Evolutionary conservation across 2,329 filamentous ascomycete genomes (phyloP), one percentile per base, ranked within the genome.

Genomic region (Eutypa lata): DNA sequence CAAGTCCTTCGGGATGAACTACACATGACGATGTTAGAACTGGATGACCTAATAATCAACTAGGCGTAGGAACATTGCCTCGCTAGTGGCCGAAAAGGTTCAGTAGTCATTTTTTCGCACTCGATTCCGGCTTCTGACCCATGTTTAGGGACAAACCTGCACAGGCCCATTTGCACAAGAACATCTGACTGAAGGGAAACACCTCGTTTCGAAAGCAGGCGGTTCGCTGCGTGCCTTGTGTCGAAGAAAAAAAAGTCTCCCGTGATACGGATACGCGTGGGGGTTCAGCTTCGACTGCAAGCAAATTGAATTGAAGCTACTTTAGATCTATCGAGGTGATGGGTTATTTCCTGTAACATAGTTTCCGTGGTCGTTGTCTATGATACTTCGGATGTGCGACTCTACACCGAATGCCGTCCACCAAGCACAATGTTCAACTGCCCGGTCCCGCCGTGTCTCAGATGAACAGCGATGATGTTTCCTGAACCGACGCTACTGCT

Each of bases 381-480:
- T 45, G 22, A 22, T 21, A 24, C 22, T 28, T 45, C 42, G 42
- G 42, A 45, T 28, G 22, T 45, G 22, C 42, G 42, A 45, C 42
- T 45, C 42, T 22, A 28, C 22, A 24, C 21, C 42, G 22, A 21
- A 45, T 24, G 42, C 22, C 42, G 21, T 45, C 26, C 16, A 22
- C 42, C 59, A 57, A n/a, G 60, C 53, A 53, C 47, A 60, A 59
- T 57, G 50, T 61, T 61, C 57, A 55, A 57, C 53, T 57, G 35
- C 44, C 51, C 42, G 47, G 52, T 43, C 52, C 48, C 57, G 57
- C 57, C 55, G 59, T 65, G 61, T 65, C 60, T 65, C 56, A 53
- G 51, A 50, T 52, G 22, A n/a, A 31, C 54, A 14, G 13, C 42
- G 2, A 13, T 16, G 42, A 45, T 13, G 14, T n/a, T n/a, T n/a